Evolutionary conservation across 2,329 filamentous ascomycete species (phyloP), one percentile per base, ranked within the genome.

Genomic region (Ophiosphaerella korrae): DNA sequence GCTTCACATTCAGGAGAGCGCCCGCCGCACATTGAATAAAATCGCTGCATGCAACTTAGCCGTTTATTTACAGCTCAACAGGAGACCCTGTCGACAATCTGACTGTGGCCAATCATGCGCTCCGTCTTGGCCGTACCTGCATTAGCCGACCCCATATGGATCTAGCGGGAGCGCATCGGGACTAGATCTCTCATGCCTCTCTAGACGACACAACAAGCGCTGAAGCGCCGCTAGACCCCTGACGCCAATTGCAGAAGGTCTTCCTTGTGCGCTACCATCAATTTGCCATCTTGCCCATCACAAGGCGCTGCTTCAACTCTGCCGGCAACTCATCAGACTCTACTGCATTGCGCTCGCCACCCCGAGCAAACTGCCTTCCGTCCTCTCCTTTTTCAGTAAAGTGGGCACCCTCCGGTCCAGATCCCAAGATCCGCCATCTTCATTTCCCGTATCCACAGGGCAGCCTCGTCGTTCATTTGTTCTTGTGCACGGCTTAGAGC

Each of bases 361-460:
- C 44, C 35, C 44, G 44, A 36, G 48, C 45, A 51, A 38, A 48
- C 40, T 43, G 32, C 31, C 54, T 53, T 53, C 50, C 42, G 44
- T 45, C 40, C 49, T 43, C 58, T 57, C 55, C 39, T 48, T 45
- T 52, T 61, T 45, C 45, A 47, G 38, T 41, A 44, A 50, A 46
- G 57, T 56, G 56, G 52, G 48, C 47, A 48, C 46, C 39, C 31
- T 44, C 48, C 41, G 52, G 57, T 51, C 57, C 57, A 62, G 59
- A 60, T 43, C 34, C 43, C 45, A 36, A 48, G 48, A 45, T 41
- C 58, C 52, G 60, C 56, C 41, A 52, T 44, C 60, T 52, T 70
- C 66, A 70, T 70, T 70, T 71, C 68, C 63, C 63, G 53, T 54
- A 40, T 43, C 53, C 59, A 58, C 59, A 50, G 48, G 51, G 54